Base-by-base conservation (phyloP, 1,284 basidiomycete species). In the Boletus sp. region DNA sequence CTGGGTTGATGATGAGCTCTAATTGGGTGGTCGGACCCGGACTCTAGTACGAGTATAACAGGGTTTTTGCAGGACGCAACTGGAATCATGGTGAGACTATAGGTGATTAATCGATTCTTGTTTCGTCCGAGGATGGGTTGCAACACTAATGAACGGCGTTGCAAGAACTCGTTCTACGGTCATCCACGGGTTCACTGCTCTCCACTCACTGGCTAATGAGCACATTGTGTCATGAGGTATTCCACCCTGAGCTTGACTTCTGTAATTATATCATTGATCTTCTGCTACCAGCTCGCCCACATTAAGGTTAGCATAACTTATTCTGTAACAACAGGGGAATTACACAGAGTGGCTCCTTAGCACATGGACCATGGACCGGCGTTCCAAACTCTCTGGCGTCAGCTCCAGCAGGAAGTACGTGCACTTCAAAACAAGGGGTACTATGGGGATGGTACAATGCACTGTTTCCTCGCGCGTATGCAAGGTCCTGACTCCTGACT, bases 161-260 rank as follows among this genome's bases (percentile, higher is more conserved):
- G 14, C 27, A 62, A 91, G 91, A 93, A 68, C 79, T 93, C 17
- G 91, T 93, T 16, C 76, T 93, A 4, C 81, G 90, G 30, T 79
- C 84, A 43, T 75, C 79, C 7, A 77, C 81, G 60, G 88, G 90
- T 14, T 77, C 77, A 1, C 87, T 90, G 66, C 78, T 83, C 31
- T 80, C 89, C 2, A 81, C 79, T 9, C 81, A 83, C n/a, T 90
- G 85, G 82, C 69, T 93, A 25, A 82, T 93, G 79, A 86, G 88
- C 64, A 89, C 87, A 1, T 72, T 93, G n/a, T 93, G 90, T 69
- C 91, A 93, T 68, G 91, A 93, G 81, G 91, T 93, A 65, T 77
- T 72, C 50, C 47, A 49, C 35, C 46, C 38, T 28, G 31, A 44
- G 19, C 27, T 31, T 40, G n/a, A 7, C 16, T 46, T 50, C 23